These are phyloP conservation scores for Volvox africanus DNA, from an alignment of 139 green algal genomes.

Conservation along the genomic window DNA sequence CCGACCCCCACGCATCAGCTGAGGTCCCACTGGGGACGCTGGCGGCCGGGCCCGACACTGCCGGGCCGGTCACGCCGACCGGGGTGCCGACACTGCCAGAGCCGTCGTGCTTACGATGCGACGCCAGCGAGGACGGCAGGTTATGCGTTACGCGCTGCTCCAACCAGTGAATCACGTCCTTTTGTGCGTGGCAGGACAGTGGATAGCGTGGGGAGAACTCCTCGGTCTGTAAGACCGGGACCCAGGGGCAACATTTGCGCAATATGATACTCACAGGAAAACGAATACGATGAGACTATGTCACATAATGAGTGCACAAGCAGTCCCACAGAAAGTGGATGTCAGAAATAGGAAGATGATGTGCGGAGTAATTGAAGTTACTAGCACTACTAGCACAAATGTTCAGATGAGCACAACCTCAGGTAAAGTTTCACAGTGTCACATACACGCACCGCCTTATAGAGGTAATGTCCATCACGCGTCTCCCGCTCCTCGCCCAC, in stretches of 20 bases:
- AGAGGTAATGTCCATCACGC: slow-evolving; percentile 81
- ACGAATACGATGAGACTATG: no score
- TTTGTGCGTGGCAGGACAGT: slow-evolving; percentile 13
- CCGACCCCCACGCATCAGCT: not conserved
- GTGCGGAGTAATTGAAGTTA: no score
- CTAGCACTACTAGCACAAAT: no score
- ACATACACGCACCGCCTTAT: slow-evolving; percentile 57
- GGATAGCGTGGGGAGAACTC: slow-evolving; percentile 16
- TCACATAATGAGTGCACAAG: no score
- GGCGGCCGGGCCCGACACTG: not conserved
- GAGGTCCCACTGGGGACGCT: not conserved
- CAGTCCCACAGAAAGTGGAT: no score
- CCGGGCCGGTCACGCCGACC: not conserved
- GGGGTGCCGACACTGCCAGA: not conserved
- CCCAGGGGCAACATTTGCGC: no score
- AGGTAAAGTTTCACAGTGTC: no score
- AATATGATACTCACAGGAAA: no score
- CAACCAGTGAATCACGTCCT: slow-evolving; percentile 62
- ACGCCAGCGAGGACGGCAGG: not conserved
- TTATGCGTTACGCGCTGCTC: slow-evolving; percentile 66
- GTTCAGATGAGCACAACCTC: no score
- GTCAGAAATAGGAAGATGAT: no score
- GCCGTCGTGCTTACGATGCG: not conserved
- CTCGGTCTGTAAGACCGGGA: slow-evolving; percentile 26
- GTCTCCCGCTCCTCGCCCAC: slow-evolving; percentile 77